Evolutionary conservation across 306 rosid genomes (phyloP).

Genomic region (Vigna angularis): DNA sequence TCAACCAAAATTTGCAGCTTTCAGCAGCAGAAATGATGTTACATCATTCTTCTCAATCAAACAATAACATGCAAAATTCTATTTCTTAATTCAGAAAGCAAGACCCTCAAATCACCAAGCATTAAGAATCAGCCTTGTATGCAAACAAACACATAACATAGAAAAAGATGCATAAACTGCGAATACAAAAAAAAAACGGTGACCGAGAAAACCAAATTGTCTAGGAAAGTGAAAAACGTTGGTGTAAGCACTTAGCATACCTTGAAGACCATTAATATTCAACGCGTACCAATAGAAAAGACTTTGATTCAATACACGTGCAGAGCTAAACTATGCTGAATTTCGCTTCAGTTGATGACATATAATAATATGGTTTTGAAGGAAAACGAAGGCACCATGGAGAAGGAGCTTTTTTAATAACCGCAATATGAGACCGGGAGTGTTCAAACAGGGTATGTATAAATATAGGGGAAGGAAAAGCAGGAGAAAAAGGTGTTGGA

Average conservation of each 20-base stretch:
- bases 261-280: slow-evolving; percentile 28
- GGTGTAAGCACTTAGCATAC: slow-evolving; percentile 15
- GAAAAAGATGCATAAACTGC: not conserved
- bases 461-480: not conserved
- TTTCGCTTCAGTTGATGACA: not conserved
- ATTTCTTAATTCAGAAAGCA: not conserved
- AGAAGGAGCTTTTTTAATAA: slow-evolving; percentile 13
- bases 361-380: not conserved
- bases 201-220: not conserved
- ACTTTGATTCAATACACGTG: slow-evolving; percentile 21
- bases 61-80: slow-evolving; percentile 1
- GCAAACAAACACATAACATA: not conserved
- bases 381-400: not conserved
- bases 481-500: not conserved
- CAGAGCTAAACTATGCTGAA: slow-evolving; percentile 16
- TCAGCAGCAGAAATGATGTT: slow-evolving; percentile 12
- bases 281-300: slow-evolving; percentile 27
- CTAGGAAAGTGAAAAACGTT: not conserved
- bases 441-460: slow-evolving; percentile 13
- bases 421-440: slow-evolving; percentile 9
- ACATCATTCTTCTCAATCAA: not conserved
- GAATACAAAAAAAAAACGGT: not conserved
- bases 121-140: not conserved
- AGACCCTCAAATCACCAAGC: slow-evolving; percentile 22
- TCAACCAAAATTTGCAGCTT: not conserved